Base-by-base conservation (phyloP, 768 basidiomycete species). In the Auriscalpium vulgare region DNA sequence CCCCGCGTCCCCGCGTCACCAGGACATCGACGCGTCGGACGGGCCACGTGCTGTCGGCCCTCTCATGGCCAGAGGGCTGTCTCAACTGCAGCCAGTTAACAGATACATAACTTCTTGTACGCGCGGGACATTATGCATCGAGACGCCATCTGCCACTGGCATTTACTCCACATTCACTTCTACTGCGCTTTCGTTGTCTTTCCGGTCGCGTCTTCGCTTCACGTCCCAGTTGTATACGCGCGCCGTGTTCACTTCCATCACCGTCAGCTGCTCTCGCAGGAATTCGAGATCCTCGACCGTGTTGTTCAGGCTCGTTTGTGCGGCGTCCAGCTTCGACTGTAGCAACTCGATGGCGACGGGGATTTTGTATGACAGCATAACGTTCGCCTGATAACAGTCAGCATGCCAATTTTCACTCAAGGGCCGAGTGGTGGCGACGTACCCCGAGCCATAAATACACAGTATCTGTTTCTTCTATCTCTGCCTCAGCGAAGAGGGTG, bases 401-500 rank as follows among this genome's bases (percentile, higher is more conserved):
- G 21, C 21, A 8, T 51, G 45, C 19, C 50, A 51, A 19, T 7
- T 7, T 50, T 40, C 35, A 37, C 56, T 56, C 40, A 21, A n/a
- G 34, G 51, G 29, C 23, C n/a, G 14, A 51, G 40, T 50, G 52
- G 52, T 34, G 29, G 29, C 29, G 29, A 72, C 88, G 65, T 72
- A 97, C 95, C 35, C 95, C 95, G 17, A 99, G 83, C 95, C 97
- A 99, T 29, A 99, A 75, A 64, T 85, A 94, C 10, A 98, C 95
- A 0, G 85, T 85, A 54, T 95, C 94, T 0, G 85, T 87, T 58
- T 93, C 85, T 58, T 91, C 83, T 3, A 97, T 73, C 60, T 88
- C 83, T 6, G 95, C 95, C 65, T 95, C 91, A 5, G 94, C 93
- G 62, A 83, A 98, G 0, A 98, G 78, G 14, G 95, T 98, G 64